These are phyloP conservation scores for Zygoascus tannicola DNA, from an alignment of 805 yeast species.

Conservation along the genomic window DNA sequence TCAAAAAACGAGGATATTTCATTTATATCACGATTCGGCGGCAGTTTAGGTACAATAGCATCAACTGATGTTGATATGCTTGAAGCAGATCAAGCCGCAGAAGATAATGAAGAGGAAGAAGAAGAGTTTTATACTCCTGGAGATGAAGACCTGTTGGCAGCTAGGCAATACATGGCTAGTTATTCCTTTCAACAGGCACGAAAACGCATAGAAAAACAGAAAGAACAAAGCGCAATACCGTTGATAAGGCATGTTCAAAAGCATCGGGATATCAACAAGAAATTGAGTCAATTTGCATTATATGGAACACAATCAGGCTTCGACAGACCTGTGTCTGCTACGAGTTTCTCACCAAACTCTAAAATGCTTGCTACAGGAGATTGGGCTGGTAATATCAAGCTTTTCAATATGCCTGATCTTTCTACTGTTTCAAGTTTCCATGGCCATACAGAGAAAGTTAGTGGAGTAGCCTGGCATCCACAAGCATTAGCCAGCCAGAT, in stretches of 20 bases:
- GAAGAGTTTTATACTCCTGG: constrained; percentile 88
- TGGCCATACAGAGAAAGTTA: constrained; percentile 56
- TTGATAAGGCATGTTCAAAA: constrained; percentile 36
- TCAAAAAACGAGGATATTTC: constrained; percentile 17
- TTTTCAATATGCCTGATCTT: constrained; percentile 38
- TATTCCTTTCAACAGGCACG: constrained; percentile 42
- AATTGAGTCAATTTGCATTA: constrained; percentile 34
- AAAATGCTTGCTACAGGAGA: constrained; percentile 53
- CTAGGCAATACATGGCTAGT: constrained; percentile 44
- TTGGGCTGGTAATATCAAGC: constrained; percentile 68
- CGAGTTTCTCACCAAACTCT: constrained; percentile 37
- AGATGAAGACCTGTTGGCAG: constrained; percentile 38
- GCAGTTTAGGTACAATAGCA: constrained; percentile 7
- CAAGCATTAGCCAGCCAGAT: constrained; percentile 16
- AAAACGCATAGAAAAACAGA: constrained; percentile 33
- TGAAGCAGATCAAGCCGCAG: constrained; percentile 28
- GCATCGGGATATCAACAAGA: constrained; percentile 36
- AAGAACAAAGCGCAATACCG: constrained; percentile 28
- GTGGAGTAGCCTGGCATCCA: constrained; percentile 61
- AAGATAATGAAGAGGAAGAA: constrained; percentile 39
- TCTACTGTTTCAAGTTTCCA: constrained; percentile 20
- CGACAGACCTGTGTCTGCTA: constrained; percentile 57
- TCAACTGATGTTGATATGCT: constrained; percentile 9
- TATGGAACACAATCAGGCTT: constrained; percentile 65
- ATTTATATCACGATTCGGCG: constrained; percentile 10